A percentile compares a stretch with the other conserved stretches of the same genome.
These are phyloP conservation scores for Dryas octopetala DNA, from an alignment of 306 rosid genomes.

Conservation along the genomic window DNA sequence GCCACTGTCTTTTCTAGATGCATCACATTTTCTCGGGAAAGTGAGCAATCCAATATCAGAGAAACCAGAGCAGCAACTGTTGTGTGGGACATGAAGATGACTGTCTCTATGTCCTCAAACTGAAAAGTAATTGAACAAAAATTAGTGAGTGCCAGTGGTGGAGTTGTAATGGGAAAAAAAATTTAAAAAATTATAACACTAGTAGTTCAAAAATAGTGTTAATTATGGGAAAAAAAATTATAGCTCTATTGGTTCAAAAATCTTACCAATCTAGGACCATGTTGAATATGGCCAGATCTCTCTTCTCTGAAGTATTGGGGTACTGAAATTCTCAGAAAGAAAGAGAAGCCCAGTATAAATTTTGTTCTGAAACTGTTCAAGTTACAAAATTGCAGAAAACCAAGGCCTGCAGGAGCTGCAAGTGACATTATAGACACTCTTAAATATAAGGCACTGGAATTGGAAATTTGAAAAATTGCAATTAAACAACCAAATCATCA, in stretches of 20 bases:
- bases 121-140: slow-evolving; percentile 27
- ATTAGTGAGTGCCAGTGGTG: not conserved
- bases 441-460: not conserved
- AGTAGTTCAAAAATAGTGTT: not conserved
- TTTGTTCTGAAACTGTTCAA: slow-evolving; percentile 82
- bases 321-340: slow-evolving; percentile 74
- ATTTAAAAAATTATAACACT: no score
- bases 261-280: slow-evolving; percentile 65
- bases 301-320: slow-evolving; percentile 85
- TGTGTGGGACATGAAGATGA: slow-evolving; percentile 71
- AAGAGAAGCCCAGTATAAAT: slow-evolving; percentile 67
- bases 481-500: not conserved
- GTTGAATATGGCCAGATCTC: slow-evolving; percentile 30
- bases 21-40: slow-evolving; percentile 43
- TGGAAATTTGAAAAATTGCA: not conserved
- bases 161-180: not conserved
- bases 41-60: slow-evolving; percentile 54
- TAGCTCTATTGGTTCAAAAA: slow-evolving; percentile 9
- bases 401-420: slow-evolving; percentile 81
- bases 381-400: slow-evolving; percentile 85
- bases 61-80: slow-evolving; percentile 71
- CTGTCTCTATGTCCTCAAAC: slow-evolving; percentile 47
- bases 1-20: slow-evolving; percentile 49
- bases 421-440: not conserved
- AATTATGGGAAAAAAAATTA: not conserved